phyloP scores from a whole-genome alignment of 2,329 filamentous ascomycete species.

The Gaeumannomyces sp. region DNA sequence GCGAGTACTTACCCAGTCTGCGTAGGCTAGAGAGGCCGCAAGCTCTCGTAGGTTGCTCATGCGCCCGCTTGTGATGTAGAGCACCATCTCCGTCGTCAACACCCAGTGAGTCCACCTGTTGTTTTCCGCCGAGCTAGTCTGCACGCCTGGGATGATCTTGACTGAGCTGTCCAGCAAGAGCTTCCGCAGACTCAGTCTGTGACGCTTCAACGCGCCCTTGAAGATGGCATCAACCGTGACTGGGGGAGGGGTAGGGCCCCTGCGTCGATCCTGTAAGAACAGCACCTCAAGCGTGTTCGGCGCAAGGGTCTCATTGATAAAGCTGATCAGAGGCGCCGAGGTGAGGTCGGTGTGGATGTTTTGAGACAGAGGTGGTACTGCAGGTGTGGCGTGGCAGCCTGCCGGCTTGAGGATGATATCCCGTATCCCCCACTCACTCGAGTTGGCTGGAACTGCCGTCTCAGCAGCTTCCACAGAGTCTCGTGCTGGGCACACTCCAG shows the following conservation, averaged over 20 bases:
- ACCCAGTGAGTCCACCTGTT: constrained; percentile 64
- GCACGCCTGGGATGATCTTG: constrained; percentile 37
- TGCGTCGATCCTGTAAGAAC: constrained; percentile 64
- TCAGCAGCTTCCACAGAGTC: constrained; percentile 66
- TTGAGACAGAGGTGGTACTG: constrained; percentile 63
- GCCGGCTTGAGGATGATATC: constrained; percentile 19
- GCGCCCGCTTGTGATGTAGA: constrained; percentile 69
- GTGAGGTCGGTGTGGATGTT: constrained; percentile 69
- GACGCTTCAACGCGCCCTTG: constrained; percentile 61
- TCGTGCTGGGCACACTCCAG: constrained; percentile 69
- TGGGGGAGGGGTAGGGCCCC: constrained; percentile 36
- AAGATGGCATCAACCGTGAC: constrained; percentile 68
- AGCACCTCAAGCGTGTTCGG: constrained; percentile 75
- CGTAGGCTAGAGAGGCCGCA: constrained; percentile 65
- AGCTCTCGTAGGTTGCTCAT: constrained; percentile 68
- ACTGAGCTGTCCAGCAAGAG: constrained; percentile 68
- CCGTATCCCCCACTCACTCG: constrained; percentile 22
- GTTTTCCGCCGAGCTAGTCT: constrained; percentile 26
- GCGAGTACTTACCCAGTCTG: constrained; percentile 62
- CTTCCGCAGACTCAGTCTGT: constrained; percentile 64
- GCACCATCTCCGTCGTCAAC: constrained; percentile 60
- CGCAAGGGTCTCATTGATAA: constrained; percentile 70
- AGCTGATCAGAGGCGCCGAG: constrained; percentile 61
- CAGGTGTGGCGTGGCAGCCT: constrained; percentile 20
- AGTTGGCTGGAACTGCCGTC: constrained; percentile 51